These are phyloP conservation scores for Gossypium herbaceum DNA, from an alignment of 345 rosid species.

Conservation along the genomic window DNA sequence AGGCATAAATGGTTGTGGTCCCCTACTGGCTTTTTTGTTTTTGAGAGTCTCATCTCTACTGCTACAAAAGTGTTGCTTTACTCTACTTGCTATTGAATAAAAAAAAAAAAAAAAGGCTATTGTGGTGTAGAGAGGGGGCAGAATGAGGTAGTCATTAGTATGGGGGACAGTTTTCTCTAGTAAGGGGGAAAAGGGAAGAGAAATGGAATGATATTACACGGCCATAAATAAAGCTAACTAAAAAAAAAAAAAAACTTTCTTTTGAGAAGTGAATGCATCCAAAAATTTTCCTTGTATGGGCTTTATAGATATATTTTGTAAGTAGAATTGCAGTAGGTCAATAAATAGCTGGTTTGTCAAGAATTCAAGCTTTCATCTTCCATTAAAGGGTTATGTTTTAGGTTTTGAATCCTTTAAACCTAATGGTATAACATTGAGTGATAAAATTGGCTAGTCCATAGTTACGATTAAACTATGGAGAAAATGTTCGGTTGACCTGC, in stretches of 20 bases:
- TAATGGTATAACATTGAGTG: too few species aligned
- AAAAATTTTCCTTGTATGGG: background rate
- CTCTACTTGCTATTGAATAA: background rate
- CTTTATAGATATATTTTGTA: background rate
- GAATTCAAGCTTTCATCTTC: background rate
- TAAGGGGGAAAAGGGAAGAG: background rate
- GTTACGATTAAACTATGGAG: too few species aligned
- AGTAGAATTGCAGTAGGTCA: background rate
- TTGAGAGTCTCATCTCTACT: background rate
- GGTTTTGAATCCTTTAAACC: too few species aligned
- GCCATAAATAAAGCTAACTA: background rate
- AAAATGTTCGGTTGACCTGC: too few species aligned
- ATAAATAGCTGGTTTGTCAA: background rate
- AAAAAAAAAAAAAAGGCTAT: background rate
- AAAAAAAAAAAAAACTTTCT: background rate
- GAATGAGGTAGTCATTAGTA: background rate
- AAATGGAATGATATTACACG: background rate
- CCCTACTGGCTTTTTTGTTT: conserved; percentile 7
- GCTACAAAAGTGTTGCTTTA: background rate
- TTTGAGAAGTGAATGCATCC: background rate
- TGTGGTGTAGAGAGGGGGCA: background rate
- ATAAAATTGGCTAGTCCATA: too few species aligned
- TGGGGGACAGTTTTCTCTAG: background rate
- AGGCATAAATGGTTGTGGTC: conserved; percentile 20
- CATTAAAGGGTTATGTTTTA: too few species aligned